Conservation (phyloP, 371 early-diverging fungal genomes). For the Actinomucor elegans region DNA sequence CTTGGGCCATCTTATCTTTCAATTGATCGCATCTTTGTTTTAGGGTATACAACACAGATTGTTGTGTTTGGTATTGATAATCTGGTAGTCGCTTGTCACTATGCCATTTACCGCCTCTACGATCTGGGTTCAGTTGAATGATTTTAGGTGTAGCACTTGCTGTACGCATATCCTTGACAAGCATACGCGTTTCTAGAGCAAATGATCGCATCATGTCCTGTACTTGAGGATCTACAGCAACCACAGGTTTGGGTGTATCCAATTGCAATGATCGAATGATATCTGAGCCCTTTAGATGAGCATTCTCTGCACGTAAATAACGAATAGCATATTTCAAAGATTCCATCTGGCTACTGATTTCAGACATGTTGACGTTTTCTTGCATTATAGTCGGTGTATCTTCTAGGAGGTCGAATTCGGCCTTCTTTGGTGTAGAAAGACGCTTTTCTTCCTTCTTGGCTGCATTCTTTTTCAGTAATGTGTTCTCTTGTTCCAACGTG, state of each 20-base stretch:
- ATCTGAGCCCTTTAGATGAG: constrained; percentile 67
- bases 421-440: constrained; percentile 28
- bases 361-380: constrained; percentile 11
- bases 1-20: constrained; percentile 39
- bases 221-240: constrained; percentile 29
- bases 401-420: constrained; percentile 21
- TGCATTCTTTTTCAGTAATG: constrained; percentile 54
- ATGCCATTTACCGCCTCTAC: constrained; percentile 53
- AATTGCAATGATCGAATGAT: constrained; percentile 44
- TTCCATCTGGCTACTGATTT: constrained; percentile 45
- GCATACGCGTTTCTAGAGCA: constrained; percentile 35
- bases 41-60: constrained; percentile 64
- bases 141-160: constrained; percentile 59
- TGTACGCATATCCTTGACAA: constrained; percentile 50
- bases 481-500: constrained; percentile 64
- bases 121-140: constrained; percentile 27
- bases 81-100: constrained; percentile 58
- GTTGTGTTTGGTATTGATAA: constrained; percentile 72
- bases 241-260: constrained; percentile 4
- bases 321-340: constrained; percentile 73
- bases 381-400: constrained; percentile 6
- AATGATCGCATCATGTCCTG: constrained; percentile 42
- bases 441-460: constrained; percentile 43
- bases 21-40: constrained; percentile 60
- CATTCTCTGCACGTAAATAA: constrained; percentile 80